Evolutionary conservation across 2,329 filamentous ascomycete genomes (phyloP), one percentile per base, ranked within the genome.

Genomic region (Sarocladium brachiariae): DNA sequence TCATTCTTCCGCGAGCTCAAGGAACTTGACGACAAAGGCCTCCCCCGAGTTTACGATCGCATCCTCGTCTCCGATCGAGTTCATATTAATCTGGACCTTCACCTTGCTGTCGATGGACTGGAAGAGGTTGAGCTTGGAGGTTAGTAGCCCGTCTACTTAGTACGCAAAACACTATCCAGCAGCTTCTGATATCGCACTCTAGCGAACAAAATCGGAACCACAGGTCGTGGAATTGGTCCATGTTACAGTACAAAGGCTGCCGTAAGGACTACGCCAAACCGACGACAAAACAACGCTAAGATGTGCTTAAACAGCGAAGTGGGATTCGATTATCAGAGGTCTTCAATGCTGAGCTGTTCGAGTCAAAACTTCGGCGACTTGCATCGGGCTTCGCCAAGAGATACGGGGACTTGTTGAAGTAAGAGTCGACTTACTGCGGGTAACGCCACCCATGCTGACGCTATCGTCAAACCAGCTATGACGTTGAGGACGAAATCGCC

Each of bases 321-420:
- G 86, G 86, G 45, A 74, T 91, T 53, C 74, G 80, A 50, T 66
- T 90, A 43, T 73, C 76, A 53, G 84, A 89, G 51, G 72, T 89
- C 55, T 88, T 89, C 63, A 71, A 86, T 62, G 75, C 80, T 62
- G 70, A 77, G 35, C 63, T 75, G 7, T 89, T 90, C 57, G 85
- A 88, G 67, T 61, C 66, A 35, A 86, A 86, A 65, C 68, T 90
- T 38, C 74, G 83, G 35, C 68, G 71, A 21, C 68, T 90, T 45
- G 83, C 77, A 8, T 58, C 66, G 5, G 81, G 76, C 76, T 57
- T 70, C 87, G 50, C 72, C 73, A 83, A 84, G 69, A 73, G 84
- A 49, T 89, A 81, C 58, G 85, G 86, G 7, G 78, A 85, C 56
- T 66, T 87, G 23, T 67, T 86, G 50, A 63, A 80, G 56, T 47